Evolutionary conservation across 2,329 filamentous ascomycete genomes (phyloP).

Genomic region (Penicillium sp.): DNA sequence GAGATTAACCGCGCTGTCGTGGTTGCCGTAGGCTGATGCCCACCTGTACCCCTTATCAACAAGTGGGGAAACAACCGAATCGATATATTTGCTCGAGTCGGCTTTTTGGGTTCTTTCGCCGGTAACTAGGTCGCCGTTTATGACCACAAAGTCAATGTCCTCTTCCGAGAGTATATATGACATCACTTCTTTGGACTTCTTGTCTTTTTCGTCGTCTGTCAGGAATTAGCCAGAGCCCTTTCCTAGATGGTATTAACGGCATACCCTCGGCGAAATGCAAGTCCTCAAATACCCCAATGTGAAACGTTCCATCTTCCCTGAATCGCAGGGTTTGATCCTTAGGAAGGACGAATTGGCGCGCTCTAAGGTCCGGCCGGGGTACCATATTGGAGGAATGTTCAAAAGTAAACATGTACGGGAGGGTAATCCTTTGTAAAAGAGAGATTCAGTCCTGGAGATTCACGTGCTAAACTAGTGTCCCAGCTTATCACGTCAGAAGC

Average conservation of each 20-base stretch:
- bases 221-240: background rate
- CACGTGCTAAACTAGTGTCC: background rate
- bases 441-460: no score
- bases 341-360: background rate
- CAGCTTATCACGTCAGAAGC: background rate
- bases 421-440: background rate
- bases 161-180: slow-evolving; percentile 58
- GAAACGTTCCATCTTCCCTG: slow-evolving; percentile 37
- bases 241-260: background rate
- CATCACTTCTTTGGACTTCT: slow-evolving; percentile 58
- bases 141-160: slow-evolving; percentile 58
- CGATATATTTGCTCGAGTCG: slow-evolving; percentile 59
- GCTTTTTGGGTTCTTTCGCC: slow-evolving; percentile 58
- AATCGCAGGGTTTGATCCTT: slow-evolving; percentile 20
- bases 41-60: slow-evolving; percentile 57
- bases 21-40: slow-evolving; percentile 70
- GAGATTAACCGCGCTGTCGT: slow-evolving; percentile 62
- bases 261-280: slow-evolving; percentile 69
- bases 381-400: background rate
- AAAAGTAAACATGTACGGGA: background rate
- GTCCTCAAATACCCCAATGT: slow-evolving; percentile 64
- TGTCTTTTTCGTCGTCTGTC: slow-evolving; percentile 50
- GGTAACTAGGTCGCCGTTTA: slow-evolving; percentile 70
- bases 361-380: background rate
- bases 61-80: slow-evolving; percentile 59